These are phyloP conservation scores for Cubamyces lactineus DNA, from an alignment of 768 basidiomycete genomes.

Conservation along the genomic window DNA sequence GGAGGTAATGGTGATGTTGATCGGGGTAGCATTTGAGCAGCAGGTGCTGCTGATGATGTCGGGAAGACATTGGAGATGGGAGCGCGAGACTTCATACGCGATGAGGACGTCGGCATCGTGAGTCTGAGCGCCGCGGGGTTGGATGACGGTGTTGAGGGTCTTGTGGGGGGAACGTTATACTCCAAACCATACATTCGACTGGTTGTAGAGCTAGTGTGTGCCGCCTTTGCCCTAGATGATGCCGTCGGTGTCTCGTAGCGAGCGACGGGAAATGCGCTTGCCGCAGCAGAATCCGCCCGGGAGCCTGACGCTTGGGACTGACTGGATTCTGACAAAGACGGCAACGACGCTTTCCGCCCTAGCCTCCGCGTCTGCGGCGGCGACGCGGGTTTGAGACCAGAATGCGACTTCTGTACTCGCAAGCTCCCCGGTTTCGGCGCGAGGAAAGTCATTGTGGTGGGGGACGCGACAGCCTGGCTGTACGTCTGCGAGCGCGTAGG, in stretches of 20 bases:
- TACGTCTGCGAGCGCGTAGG: constrained; percentile 61
- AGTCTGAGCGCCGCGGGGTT: constrained; percentile 78
- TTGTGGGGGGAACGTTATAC: constrained; percentile 71
- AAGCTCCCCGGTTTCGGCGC: constrained; percentile 73
- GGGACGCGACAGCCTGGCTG: constrained; percentile 56
- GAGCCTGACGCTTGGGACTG: constrained; percentile 60
- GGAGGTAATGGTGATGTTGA: constrained; percentile 60
- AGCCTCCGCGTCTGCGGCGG: constrained; percentile 65
- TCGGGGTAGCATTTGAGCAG: constrained; percentile 42
- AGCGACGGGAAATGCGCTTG: constrained; percentile 43
- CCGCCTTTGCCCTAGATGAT: constrained; percentile 73
- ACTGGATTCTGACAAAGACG: constrained; percentile 65
- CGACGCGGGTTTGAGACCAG: constrained; percentile 77
- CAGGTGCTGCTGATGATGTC: constrained; percentile 39
- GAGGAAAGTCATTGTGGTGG: constrained; percentile 58
- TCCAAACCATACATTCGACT: constrained; percentile 62
- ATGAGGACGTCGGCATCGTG: constrained; percentile 82
- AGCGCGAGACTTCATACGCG: constrained; percentile 73
- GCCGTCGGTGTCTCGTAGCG: constrained; percentile 82
- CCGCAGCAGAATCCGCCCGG: constrained; percentile 41
- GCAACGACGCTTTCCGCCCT: constrained; percentile 77
- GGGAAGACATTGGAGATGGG: constrained; percentile 79
- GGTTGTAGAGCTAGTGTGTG: constrained; percentile 60
- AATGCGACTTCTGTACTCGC: constrained; percentile 83
- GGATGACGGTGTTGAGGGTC: constrained; percentile 79